Base-by-base conservation (phyloP, 2,329 filamentous ascomycete genomes). In the Aureobasidium sp. region DNA sequence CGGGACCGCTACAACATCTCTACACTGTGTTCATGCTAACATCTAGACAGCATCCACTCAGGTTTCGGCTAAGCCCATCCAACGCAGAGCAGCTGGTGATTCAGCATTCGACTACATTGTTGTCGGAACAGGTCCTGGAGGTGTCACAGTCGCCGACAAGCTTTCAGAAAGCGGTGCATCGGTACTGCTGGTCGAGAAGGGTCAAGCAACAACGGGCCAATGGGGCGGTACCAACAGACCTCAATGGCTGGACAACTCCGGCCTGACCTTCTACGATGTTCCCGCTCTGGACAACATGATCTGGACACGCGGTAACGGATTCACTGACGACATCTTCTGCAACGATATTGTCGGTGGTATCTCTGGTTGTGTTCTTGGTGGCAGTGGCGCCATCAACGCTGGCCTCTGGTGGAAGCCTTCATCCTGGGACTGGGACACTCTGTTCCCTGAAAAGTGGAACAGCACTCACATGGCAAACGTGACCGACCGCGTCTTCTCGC, bases 341-440 rank as follows among this genome's bases (percentile, higher is more conserved):
- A 3, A 14, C 29, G 60, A 62, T 25, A 53, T 62, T 17, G 29
- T 55, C 25, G 60, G 60, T 14, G 60, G 37, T n/a, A 56, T 62
- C 31, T 53, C 60, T 27, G 82, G 77, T 31, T 84, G 82, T 67
- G 78, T 79, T 0, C 72, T 82, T 14, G 80, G 81, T 8, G 81
- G 81, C 12, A 78, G 75, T 62, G 80, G 78, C 48, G 80, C 81
- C 5, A 81, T 83, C 70, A 83, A 83, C 62, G 80, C 80, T 7
- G 80, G 80, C 12, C 68, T 83, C 0, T 82, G 77, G 69, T 82
- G 82, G 65, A 76, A 82, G 64, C 80, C 81, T 7, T 80, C 80
- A 0, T 76, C 77, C 1, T 79, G 77, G 1, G 81, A 83, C 64
- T 83, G 78, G 74, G 79, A 83, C 65, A 68, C 74, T 5, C 81